Percentiles rank a stretch among this genome's conserved stretches.
phyloP scores from a whole-genome alignment of 2,329 filamentous ascomycete genomes.

The Pseudocercospora macadamiae region DNA sequence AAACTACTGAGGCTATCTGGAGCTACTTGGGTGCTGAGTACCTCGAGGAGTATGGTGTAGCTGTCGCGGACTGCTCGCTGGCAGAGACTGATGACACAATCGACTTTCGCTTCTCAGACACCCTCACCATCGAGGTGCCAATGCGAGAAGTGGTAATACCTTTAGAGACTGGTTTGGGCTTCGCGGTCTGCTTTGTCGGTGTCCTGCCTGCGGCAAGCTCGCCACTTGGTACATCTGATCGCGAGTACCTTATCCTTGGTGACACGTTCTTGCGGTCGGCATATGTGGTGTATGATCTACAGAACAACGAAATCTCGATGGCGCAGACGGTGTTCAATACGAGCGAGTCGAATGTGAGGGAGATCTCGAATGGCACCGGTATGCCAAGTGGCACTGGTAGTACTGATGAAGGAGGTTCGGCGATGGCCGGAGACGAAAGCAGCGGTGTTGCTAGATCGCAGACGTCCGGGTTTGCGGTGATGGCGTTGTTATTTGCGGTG shows the following conservation, averaged over 20 bases:
- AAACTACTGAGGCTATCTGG: conserved; percentile 54
- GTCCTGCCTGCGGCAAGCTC: conserved; percentile 43
- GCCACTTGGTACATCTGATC: conserved; percentile 53
- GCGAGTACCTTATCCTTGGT: conserved; percentile 55
- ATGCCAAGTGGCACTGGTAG: conserved; percentile 9
- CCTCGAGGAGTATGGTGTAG: conserved; percentile 40
- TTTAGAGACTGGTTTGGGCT: not conserved
- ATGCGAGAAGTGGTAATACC: conserved; percentile 60
- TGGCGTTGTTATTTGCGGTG: not conserved
- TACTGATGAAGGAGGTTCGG: not conserved
- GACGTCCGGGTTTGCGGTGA: not conserved
- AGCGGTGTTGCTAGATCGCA: not conserved
- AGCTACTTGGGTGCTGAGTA: conserved; percentile 45
- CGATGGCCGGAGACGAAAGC: not conserved
- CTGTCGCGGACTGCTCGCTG: conserved; percentile 30
- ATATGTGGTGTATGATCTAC: conserved; percentile 65
- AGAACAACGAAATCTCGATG: conserved; percentile 62
- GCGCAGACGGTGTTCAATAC: conserved; percentile 64
- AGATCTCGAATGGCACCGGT: conserved; percentile 48
- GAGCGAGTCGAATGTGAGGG: conserved; percentile 53
- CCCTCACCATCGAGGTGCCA: conserved; percentile 56
- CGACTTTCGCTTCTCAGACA: conserved; percentile 59
- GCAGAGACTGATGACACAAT: conserved; percentile 52
- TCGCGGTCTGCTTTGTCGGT: conserved; percentile 12
- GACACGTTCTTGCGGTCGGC: conserved; percentile 67